Evolutionary conservation across 108 stramenopile genomes (phyloP), one percentile per base, ranked within the genome.

Genomic region (Cylindrotheca closterium): DNA sequence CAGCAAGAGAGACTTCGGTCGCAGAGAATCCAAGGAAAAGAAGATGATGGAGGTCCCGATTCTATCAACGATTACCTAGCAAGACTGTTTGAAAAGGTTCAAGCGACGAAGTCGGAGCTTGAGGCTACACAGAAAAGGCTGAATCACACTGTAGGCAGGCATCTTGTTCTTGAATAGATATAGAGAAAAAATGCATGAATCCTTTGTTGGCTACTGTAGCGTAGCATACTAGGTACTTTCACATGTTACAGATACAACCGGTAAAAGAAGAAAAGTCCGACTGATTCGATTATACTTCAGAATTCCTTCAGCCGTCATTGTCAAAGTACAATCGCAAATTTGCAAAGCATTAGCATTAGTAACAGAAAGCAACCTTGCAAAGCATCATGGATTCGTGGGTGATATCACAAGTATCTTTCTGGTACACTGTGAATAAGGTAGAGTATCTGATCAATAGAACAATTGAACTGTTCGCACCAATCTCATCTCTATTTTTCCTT

Each of bases 341-440:
- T n/a, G n/a, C n/a, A n/a, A n/a, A n/a, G n/a, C n/a, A n/a, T n/a
- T n/a, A n/a, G n/a, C n/a, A n/a, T n/a, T n/a, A n/a, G n/a, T n/a
- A n/a, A n/a, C n/a, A n/a, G n/a, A n/a, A n/a, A n/a, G n/a, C n/a
- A n/a, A n/a, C n/a, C n/a, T n/a, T n/a, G n/a, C n/a, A n/a, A n/a
- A n/a, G n/a, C n/a, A 65, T 1, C 22, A 80, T 80, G 79, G 79
- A 80, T 60, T 63, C 31, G 24, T 80, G 79, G 79, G 55, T 80
- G 7, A 70, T 80, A 26, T 55, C 56, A 28, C 79, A 80, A 56
- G 63, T 80, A 28, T 53, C 63, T n/a, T 80, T 80, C 60, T 80
- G 79, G 79, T 75, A 56, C 64, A 80, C 79, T 30, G 79, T 80
- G n/a, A 48, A 60, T 29, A 75, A 74, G 56, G 63, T 73, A 51